phyloP scores from a whole-genome alignment of 176 grass and related monocot species.

The Metroxylon sagu region DNA sequence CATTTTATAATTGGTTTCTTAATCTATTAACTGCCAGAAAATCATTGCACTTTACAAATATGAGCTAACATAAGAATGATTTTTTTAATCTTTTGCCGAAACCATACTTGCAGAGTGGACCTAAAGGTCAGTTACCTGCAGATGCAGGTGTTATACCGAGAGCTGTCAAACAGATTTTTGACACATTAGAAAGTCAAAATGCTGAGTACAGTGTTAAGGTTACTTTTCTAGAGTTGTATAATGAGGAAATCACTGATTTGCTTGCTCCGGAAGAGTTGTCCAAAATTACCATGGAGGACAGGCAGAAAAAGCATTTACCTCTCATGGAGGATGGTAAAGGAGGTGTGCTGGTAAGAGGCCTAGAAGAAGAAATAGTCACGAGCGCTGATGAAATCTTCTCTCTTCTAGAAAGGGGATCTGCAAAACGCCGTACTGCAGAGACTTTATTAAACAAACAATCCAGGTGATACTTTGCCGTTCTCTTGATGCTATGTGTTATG shows the following conservation, averaged over 20 bases:
- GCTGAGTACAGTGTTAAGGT: slow-evolving; percentile 98
- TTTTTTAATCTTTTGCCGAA: no score
- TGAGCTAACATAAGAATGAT: no score
- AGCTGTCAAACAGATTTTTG: slow-evolving; percentile 97
- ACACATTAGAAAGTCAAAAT: slow-evolving; percentile 83
- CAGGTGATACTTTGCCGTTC: slow-evolving; percentile 35
- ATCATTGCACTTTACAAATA: no score
- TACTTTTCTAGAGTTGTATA: slow-evolving; percentile 91
- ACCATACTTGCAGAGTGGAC: slow-evolving; percentile 44
- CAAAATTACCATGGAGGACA: slow-evolving; percentile 64
- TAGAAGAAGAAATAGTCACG: slow-evolving; percentile 95
- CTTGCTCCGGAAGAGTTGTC: slow-evolving; percentile 88
- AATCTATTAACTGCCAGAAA: no score
- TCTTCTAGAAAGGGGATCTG: slow-evolving; percentile 91
- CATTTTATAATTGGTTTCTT: no score
- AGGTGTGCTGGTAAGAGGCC: slow-evolving; percentile 81
- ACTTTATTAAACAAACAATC: slow-evolving; percentile 97
- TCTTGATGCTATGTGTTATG: not conserved
- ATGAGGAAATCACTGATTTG: slow-evolving; percentile 96
- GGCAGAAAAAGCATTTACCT: slow-evolving; percentile 73
- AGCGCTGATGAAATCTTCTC: slow-evolving; percentile 79
- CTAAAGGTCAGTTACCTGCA: slow-evolving; percentile 56
- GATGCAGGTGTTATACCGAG: slow-evolving; percentile 91
- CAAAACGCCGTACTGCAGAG: slow-evolving; percentile 87
- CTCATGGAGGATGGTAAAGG: slow-evolving; percentile 99